phyloP scores from a whole-genome alignment of 495 filamentous ascomycete species.

The Penicillium paradoxum region DNA sequence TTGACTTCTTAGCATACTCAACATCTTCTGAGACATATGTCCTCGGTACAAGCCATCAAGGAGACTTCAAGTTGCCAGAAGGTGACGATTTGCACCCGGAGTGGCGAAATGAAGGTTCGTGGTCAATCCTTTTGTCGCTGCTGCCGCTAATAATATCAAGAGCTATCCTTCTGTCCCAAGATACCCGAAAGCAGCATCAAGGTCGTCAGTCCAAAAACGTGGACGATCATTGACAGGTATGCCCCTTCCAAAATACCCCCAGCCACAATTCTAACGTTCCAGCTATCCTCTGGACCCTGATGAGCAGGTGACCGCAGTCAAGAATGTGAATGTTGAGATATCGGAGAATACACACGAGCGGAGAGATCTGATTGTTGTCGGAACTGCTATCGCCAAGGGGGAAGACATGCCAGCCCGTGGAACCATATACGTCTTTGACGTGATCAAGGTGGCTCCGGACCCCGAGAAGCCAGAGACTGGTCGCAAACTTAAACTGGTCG shows the following conservation, averaged over 20 bases:
- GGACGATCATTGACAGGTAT: slow-evolving; percentile 70
- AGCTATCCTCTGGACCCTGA: slow-evolving; percentile 56
- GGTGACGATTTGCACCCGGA: slow-evolving; percentile 78
- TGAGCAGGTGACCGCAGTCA: slow-evolving; percentile 74
- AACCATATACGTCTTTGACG: slow-evolving; percentile 85
- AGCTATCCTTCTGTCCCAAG: slow-evolving; percentile 58
- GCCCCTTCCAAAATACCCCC: not conserved
- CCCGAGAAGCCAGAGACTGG: slow-evolving; percentile 80
- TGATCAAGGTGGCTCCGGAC: slow-evolving; percentile 86
- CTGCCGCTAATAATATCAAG: slow-evolving; percentile 27
- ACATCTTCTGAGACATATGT: slow-evolving; percentile 68
- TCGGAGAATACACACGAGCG: slow-evolving; percentile 87
- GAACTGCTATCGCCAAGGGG: slow-evolving; percentile 75
- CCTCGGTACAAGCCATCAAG: slow-evolving; percentile 58
- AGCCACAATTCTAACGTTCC: not conserved
- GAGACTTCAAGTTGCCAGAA: slow-evolving; percentile 74
- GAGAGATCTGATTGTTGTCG: slow-evolving; percentile 73
- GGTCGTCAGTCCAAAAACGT: slow-evolving; percentile 67
- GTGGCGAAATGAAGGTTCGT: slow-evolving; percentile 65
- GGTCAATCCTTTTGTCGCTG: not conserved
- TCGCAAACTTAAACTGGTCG: slow-evolving; percentile 76
- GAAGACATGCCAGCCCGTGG: slow-evolving; percentile 84
- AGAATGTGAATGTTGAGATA: slow-evolving; percentile 79
- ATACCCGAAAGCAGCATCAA: slow-evolving; percentile 65
- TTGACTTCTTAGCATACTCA: slow-evolving; percentile 73